phyloP scores from a whole-genome alignment of 163 green algal species.

The Scenedesmus sp. region DNA sequence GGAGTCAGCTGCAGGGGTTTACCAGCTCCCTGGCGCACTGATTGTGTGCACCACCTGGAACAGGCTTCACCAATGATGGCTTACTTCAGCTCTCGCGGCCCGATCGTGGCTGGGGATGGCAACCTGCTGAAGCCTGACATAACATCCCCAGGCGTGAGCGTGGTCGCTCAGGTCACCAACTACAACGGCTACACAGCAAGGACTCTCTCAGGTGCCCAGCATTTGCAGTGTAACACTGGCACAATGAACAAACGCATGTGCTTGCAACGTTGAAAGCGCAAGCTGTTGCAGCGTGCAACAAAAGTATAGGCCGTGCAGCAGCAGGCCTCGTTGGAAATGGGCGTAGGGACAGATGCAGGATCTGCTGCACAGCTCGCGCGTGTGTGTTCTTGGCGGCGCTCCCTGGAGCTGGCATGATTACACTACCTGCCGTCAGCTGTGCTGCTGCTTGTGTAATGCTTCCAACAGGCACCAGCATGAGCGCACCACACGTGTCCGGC shows the following conservation, averaged over 20 bases:
- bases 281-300: too few relatives aligned
- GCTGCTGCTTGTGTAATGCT: not conserved
- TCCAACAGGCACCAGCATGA: not conserved
- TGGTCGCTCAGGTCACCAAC: not conserved
- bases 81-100: conserved; percentile 5
- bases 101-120: not conserved
- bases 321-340: too few relatives aligned
- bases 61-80: not conserved
- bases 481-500: conserved; percentile 10
- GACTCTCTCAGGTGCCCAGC: not conserved
- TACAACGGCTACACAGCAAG: not conserved
- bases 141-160: not conserved
- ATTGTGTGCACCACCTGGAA: not conserved
- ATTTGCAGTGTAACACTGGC: not conserved
- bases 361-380: too few relatives aligned
- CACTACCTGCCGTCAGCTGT: not conserved
- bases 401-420: not conserved
- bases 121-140: conserved; percentile 25
- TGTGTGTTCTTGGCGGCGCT: not conserved
- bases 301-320: too few relatives aligned
- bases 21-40: too few relatives aligned
- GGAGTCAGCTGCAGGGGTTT: too few relatives aligned
- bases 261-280: not conserved
- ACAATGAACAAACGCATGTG: not conserved
- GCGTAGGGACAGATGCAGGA: too few relatives aligned